These are phyloP conservation scores for Logfia minima DNA, from an alignment of 129 eudicot species.

Conservation along the genomic window DNA sequence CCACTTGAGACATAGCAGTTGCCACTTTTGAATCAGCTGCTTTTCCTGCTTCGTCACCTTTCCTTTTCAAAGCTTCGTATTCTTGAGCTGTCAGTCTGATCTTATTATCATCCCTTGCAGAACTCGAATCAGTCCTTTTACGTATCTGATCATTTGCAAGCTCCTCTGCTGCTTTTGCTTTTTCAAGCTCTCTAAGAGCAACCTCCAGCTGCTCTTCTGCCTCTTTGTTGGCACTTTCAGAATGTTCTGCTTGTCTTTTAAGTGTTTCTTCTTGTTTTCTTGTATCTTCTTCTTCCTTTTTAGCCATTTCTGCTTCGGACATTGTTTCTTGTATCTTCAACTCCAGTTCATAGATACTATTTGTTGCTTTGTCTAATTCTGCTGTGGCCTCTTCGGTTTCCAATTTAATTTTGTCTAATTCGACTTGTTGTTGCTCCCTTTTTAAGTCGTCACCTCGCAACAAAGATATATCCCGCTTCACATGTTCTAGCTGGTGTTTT, in stretches of 20 bases:
- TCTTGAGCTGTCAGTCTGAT: constrained; percentile 58
- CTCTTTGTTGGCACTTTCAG: constrained; percentile 37
- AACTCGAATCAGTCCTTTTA: constrained; percentile 21
- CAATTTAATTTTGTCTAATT: constrained; percentile 45
- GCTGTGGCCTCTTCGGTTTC: constrained; percentile 49
- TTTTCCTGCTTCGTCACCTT: constrained; percentile 41
- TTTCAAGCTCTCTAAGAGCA: constrained; percentile 61
- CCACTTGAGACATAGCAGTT: constrained; percentile 59
- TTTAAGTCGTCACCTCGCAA: constrained; percentile 40
- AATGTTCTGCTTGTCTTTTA: constrained; percentile 45
- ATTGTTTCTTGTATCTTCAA: constrained; percentile 33
- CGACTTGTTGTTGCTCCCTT: constrained; percentile 45
- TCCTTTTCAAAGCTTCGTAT: constrained; percentile 55
- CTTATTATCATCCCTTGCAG: constrained; percentile 30
- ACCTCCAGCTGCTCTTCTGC: constrained; percentile 48
- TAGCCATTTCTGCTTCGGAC: constrained; percentile 44
- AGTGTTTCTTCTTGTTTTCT: constrained; percentile 37
- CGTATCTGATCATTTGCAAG: constrained; percentile 53
- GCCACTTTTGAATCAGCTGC: constrained; percentile 66
- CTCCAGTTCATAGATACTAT: constrained; percentile 40
- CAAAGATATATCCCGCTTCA: constrained; percentile 44
- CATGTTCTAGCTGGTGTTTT: constrained; percentile 48
- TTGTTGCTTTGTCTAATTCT: constrained; percentile 32
- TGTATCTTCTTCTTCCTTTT: constrained; percentile 51
- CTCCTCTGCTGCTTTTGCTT: constrained; percentile 72